These are phyloP conservation scores for Lenwebbia sp. DNA, from an alignment of 345 rosid genomes.

Conservation along the genomic window DNA sequence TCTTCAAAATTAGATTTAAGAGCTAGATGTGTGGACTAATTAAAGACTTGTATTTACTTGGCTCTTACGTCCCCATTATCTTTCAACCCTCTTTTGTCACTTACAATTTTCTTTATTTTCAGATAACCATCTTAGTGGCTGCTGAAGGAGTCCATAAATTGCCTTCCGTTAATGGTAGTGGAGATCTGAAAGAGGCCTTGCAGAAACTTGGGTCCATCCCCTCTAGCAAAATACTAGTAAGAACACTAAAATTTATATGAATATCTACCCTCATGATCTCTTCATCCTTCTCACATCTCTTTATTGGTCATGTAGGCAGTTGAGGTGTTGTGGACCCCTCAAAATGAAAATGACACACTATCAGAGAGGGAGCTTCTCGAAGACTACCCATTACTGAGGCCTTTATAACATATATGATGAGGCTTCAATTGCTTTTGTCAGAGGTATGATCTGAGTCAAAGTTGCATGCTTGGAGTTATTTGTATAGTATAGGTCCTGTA, in stretches of 20 bases:
- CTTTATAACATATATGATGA: slow-evolving; percentile 17
- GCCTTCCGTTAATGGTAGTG: slow-evolving; percentile 53
- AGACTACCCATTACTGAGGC: slow-evolving; percentile 89
- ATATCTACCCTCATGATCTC: background rate
- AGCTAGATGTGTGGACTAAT: background rate
- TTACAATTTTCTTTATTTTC: background rate
- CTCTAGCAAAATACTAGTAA: slow-evolving; percentile 59
- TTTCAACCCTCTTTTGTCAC: background rate
- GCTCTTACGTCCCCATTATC: background rate
- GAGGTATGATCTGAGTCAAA: slow-evolving; percentile 5
- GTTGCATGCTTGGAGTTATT: background rate
- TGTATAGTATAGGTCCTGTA: slow-evolving; percentile 17
- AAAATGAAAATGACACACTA: slow-evolving; percentile 64
- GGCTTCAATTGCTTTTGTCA: background rate
- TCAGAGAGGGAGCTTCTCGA: slow-evolving; percentile 74
- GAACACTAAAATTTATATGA: background rate
- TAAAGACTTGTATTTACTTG: background rate
- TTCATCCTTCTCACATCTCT: slow-evolving; percentile 1
- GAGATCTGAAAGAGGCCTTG: slow-evolving; percentile 76
- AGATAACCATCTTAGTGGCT: slow-evolving; percentile 90
- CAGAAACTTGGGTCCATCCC: slow-evolving; percentile 73
- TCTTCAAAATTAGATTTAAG: background rate
- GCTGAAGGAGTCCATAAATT: slow-evolving; percentile 80
- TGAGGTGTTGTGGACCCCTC: slow-evolving; percentile 97
- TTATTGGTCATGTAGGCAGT: slow-evolving; percentile 53